Conservation (phyloP, 768 basidiomycete genomes). For the Suillus weaverae region DNA sequence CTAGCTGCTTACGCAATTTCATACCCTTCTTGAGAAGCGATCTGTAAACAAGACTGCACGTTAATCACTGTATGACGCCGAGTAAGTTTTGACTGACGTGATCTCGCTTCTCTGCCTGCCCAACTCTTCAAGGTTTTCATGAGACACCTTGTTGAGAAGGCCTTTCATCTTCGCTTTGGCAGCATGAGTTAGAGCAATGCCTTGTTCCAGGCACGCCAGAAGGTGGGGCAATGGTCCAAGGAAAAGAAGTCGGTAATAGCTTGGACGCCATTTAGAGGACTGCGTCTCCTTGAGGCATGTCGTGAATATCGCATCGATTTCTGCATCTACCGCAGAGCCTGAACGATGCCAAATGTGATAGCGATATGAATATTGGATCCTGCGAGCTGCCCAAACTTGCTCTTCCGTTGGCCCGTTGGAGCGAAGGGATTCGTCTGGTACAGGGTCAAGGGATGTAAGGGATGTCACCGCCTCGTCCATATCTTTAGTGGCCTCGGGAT, state of each 20-base stretch:
- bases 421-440: conserved; percentile 15
- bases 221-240: conserved; percentile 41
- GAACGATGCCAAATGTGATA: conserved; percentile 3
- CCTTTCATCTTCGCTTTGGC: conserved; percentile 33
- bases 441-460: not conserved
- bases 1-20: conserved; percentile 30
- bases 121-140: conserved; percentile 38
- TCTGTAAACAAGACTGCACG: conserved; percentile 19
- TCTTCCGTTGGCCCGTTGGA: conserved; percentile 23
- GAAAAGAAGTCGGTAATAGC: conserved; percentile 38
- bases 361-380: conserved; percentile 23
- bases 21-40: conserved; percentile 25
- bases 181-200: conserved; percentile 20
- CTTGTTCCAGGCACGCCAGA: conserved; percentile 40
- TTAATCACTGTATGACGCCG: not conserved
- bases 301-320: conserved; percentile 25
- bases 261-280: conserved; percentile 28
- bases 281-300: conserved; percentile 29
- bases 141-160: conserved; percentile 23
- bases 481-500: not conserved
- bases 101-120: conserved; percentile 28
- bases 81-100: conserved; percentile 29
- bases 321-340: conserved; percentile 13
- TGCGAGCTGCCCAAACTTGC: conserved; percentile 24
- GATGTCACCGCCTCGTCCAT: conserved; percentile 7